A percentile compares a stretch with the other conserved stretches of the same genome.
Evolutionary conservation across 176 grass and related monocot species (phyloP).

Genomic region (Oryza coarctata): DNA sequence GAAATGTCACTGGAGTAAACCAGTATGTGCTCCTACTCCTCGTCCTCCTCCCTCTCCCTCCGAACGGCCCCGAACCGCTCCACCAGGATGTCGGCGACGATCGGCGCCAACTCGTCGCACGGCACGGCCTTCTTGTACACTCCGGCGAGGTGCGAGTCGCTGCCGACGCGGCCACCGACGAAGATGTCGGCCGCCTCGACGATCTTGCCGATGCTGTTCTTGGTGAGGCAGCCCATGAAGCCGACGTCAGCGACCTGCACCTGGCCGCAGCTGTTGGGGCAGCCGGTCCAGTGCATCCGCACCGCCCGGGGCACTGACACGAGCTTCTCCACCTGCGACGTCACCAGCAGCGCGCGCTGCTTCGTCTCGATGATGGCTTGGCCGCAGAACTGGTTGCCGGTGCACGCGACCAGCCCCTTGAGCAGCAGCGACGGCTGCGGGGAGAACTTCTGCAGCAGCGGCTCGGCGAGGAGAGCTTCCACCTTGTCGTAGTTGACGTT

Average conservation of each 20-base stretch:
- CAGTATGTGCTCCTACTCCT: conserved; percentile 39
- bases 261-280: conserved; percentile 90
- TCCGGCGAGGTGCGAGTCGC: conserved; percentile 75
- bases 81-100: conserved; percentile 77
- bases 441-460: conserved; percentile 61
- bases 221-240: conserved; percentile 87
- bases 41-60: conserved; percentile 75
- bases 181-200: conserved; percentile 73
- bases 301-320: conserved; percentile 57
- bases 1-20: background rate
- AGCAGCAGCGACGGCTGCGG: conserved; percentile 68
- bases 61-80: conserved; percentile 64
- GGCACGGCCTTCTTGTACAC: conserved; percentile 84
- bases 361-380: conserved; percentile 97
- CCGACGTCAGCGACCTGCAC: conserved; percentile 98
- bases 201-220: conserved; percentile 58
- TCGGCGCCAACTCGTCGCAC: conserved; percentile 72
- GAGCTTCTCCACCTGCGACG: conserved; percentile 68
- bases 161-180: conserved; percentile 76
- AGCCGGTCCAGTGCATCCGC: conserved; percentile 82
- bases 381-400: conserved; percentile 91
- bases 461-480: conserved; percentile 58
- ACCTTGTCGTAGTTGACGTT: conserved; percentile 56
- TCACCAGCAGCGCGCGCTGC: conserved; percentile 72
- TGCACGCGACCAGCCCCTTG: conserved; percentile 78